Conservation (phyloP, 257 asterid genomes). For the Scutellaria minor region DNA sequence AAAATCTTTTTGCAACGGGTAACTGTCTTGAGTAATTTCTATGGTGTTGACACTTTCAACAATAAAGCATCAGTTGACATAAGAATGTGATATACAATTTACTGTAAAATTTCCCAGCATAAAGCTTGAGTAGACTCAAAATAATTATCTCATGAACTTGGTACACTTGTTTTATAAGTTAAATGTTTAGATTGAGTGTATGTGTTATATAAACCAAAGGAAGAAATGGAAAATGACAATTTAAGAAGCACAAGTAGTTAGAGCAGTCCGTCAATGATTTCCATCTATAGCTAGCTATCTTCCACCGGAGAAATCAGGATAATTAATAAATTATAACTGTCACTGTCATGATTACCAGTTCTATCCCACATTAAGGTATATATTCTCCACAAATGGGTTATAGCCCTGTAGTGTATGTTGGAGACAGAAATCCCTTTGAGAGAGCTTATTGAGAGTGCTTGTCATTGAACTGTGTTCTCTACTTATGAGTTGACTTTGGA, state of each 20-base stretch:
- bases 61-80: not conserved
- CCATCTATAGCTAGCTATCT: too few relatives aligned
- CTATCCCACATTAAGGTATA: too few relatives aligned
- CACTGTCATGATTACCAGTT: too few relatives aligned
- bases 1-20: not conserved
- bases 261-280: too few relatives aligned
- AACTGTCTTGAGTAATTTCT: not conserved
- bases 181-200: not conserved
- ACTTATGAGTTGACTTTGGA: too few relatives aligned
- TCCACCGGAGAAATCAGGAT: too few relatives aligned
- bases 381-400: too few relatives aligned
- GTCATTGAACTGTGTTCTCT: too few relatives aligned
- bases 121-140: not conserved
- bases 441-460: too few relatives aligned
- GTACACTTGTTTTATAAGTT: not conserved
- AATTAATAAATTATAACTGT: too few relatives aligned
- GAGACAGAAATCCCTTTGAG: not conserved
- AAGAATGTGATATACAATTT: not conserved
- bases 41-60: not conserved
- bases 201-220: not conserved
- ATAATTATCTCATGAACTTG: not conserved
- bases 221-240: too few relatives aligned
- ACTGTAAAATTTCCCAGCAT: not conserved
- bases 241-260: not conserved
- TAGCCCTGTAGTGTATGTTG: not conserved